Evolutionary conservation across 176 grass and related monocot genomes (phyloP), one percentile per base, ranked within the genome.

Genomic region (Juncus inflexus): DNA sequence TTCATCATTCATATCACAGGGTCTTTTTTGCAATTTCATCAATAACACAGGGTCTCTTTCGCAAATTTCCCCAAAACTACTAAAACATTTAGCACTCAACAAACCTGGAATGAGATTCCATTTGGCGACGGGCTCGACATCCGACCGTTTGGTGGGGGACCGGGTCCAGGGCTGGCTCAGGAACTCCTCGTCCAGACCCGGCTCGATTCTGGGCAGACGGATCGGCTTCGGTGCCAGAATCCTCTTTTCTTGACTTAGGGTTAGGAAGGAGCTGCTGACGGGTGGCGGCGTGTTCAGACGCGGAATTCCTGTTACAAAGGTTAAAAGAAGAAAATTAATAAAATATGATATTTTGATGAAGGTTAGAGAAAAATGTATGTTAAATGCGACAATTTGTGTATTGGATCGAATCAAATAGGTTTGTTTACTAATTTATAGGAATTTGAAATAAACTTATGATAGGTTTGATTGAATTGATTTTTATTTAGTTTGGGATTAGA

Each of bases 271-370:
- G 42, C 84, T 86, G 67, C 84, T 88, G 35, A 81, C 58, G 47
- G 85, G 87, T 81, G 92, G 92, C 51, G 92, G 92, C 60, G 92
- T 91, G 78, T 97, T 97, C 49, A 97, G 79, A 61, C 92, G 87
- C 60, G 85, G 92, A 56, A 86, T 86, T 60, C 87, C 92, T 97
- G 12, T 58, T 58, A 13, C 9, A 45, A 19, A 37, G 9, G 11
- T 69, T 3, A 40, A 16, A 70, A 42, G 36, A 56, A 58, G 67
- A 38, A 58, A 10, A 69, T 36, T 39, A 67, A n/a, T 9, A 47
- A 47, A 47, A 47, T 45, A 65, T 10, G 41, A 45, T 15, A 15
- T 55, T 15, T 6, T 54, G 65, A n/a, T 37, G n/a, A 49, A 6
- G 12, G 52, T 12, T 28, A 66, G 14, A 15, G 49, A 15, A 15